These are phyloP conservation scores for Epichloe glyceriae DNA, from an alignment of 2,329 filamentous ascomycete genomes.

Conservation along the genomic window DNA sequence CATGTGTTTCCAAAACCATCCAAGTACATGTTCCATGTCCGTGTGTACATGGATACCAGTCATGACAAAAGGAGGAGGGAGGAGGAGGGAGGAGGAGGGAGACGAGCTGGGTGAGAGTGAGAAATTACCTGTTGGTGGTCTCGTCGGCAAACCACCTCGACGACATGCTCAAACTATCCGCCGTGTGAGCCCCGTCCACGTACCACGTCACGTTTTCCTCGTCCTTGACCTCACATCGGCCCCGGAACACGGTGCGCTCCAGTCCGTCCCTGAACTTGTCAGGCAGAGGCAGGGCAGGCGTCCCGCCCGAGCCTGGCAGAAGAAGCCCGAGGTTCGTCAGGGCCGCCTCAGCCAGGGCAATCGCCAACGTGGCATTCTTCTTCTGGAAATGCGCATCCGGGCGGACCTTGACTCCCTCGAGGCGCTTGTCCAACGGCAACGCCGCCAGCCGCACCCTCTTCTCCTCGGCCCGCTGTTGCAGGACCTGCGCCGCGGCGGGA, in stretches of 20 bases:
- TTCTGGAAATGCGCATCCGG: conserved; percentile 46
- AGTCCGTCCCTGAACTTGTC: conserved; percentile 57
- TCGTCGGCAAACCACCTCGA: conserved; percentile 65
- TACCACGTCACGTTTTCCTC: conserved; percentile 60
- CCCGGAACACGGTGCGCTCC: conserved; percentile 62
- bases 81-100: background rate
- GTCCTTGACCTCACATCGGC: conserved; percentile 55
- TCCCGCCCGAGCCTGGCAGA: conserved; percentile 9
- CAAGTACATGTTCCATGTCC: no score
- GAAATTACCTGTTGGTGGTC: conserved; percentile 20
- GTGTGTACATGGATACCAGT: background rate
- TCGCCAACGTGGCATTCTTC: conserved; percentile 40
- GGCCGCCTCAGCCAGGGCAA: conserved; percentile 38
- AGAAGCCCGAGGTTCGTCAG: conserved; percentile 31
- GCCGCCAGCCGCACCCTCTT: conserved; percentile 34
- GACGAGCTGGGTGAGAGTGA: background rate
- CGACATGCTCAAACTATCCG: conserved; percentile 75
- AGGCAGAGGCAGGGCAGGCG: conserved; percentile 33
- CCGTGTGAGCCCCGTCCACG: conserved; percentile 85
- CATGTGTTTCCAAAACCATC: no score
- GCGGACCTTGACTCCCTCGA: conserved; percentile 32
- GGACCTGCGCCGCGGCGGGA: conserved; percentile 29
- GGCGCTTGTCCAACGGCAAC: conserved; percentile 31
- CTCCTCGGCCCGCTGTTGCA: conserved; percentile 38
- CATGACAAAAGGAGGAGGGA: background rate